phyloP scores from a whole-genome alignment of 225 moss, liverwort and hornwort genomes.

The Marchantia polymorpha region DNA sequence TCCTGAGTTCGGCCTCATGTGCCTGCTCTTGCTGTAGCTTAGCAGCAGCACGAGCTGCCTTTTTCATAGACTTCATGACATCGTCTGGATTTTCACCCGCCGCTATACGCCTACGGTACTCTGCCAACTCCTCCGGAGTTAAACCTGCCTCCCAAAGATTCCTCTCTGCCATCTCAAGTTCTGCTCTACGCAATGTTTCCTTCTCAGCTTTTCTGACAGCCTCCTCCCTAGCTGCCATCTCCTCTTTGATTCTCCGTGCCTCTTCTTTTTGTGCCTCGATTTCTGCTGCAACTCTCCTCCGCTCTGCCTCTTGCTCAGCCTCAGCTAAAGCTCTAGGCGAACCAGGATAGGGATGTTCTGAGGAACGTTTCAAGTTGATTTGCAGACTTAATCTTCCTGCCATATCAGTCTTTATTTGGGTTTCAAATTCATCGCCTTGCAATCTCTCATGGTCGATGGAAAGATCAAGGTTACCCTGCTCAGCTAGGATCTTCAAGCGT shows the following conservation, averaged over 20 bases:
- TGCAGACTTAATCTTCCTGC: conserved; percentile 36
- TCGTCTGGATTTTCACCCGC: neutral
- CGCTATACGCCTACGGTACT: neutral
- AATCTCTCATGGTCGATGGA: conserved; percentile 34
- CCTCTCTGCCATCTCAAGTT: conserved; percentile 10
- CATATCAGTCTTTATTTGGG: conserved; percentile 29
- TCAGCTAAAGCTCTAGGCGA: conserved; percentile 35
- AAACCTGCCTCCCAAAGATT: neutral
- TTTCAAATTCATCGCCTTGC: conserved; percentile 33
- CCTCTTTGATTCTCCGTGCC: neutral
- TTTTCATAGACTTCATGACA: neutral
- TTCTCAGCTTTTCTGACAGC: conserved; percentile 18
- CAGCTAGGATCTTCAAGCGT: conserved; percentile 13
- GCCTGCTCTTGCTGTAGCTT: conserved; percentile 4
- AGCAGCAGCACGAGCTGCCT: neutral
- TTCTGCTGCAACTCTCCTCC: neutral
- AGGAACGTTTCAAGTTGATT: conserved; percentile 44
- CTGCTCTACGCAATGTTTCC: conserved; percentile 4
- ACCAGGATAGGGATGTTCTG: conserved; percentile 40
- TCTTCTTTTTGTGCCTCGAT: conserved; percentile 5
- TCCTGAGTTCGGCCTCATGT: conserved; percentile 19
- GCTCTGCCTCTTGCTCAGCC: conserved; percentile 18
- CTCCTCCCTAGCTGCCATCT: conserved; percentile 15
- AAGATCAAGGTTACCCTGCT: conserved; percentile 33
- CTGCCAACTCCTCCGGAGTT: conserved; percentile 5